Evolutionary conservation across 2,329 filamentous ascomycete species (phyloP).

Genomic region (Akanthomyces lecanii): DNA sequence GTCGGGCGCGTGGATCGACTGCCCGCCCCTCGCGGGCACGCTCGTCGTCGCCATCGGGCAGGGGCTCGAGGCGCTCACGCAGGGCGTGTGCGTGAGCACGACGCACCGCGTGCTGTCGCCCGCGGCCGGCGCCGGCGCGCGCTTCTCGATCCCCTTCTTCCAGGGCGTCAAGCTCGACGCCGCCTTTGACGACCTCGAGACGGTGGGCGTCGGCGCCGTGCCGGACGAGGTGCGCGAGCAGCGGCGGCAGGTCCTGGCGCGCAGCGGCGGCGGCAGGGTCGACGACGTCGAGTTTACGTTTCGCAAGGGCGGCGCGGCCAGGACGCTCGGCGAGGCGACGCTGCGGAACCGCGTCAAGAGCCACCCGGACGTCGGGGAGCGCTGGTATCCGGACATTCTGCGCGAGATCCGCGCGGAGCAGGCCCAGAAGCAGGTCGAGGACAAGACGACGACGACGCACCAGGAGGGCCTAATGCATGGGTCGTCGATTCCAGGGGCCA

Average conservation of each 20-base stretch:
- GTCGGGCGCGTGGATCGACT: conserved; percentile 75
- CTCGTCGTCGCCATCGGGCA: conserved; percentile 86
- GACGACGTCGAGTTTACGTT: conserved; percentile 89
- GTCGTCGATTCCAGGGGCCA: conserved; percentile 19
- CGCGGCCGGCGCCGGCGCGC: conserved; percentile 60
- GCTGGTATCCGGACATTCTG: conserved; percentile 68
- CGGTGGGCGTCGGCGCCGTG: conserved; percentile 50
- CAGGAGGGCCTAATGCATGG: conserved; percentile 18
- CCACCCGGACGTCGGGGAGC: conserved; percentile 80
- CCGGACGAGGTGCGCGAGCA: conserved; percentile 61
- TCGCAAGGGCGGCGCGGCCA: conserved; percentile 60
- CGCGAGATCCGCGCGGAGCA: conserved; percentile 56
- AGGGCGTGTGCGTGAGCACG: conserved; percentile 75
- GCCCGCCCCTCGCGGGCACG: conserved; percentile 68
- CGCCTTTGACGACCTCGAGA: conserved; percentile 71
- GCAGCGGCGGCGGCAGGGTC: conserved; percentile 53
- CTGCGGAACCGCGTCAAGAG: conserved; percentile 81
- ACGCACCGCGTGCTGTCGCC: conserved; percentile 82
- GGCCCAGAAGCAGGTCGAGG: conserved; percentile 26
- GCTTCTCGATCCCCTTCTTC: conserved; percentile 83
- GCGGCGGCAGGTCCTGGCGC: conserved; percentile 54
- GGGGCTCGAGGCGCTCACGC: conserved; percentile 78
- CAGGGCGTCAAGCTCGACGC: conserved; percentile 79
- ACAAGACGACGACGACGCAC: conserved; percentile 7
- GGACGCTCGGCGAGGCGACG: conserved; percentile 75